Evolutionary conservation across 2,329 filamentous ascomycete species (phyloP), one percentile per base, ranked within the genome.

Genomic region (Fusarium mangiferae): DNA sequence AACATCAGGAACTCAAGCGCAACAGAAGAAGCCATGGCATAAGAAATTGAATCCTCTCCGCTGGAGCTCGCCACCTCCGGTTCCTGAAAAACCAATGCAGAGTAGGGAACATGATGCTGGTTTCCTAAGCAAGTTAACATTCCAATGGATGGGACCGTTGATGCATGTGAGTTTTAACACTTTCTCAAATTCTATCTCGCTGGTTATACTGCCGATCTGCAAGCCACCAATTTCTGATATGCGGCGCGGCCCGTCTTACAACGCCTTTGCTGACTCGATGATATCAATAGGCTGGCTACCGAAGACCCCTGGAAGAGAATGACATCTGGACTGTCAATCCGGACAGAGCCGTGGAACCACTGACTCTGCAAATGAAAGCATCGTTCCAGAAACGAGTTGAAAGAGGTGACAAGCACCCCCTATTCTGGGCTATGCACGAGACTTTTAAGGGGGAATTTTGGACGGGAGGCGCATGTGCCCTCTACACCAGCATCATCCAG

Each of bases 311-410:
- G 5, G 92, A 98, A 78, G 84, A 91, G 62, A 93, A 93, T 75
- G 96, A 99, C 81, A 90, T 99, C 65, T 98, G 95, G 92, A 85
- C 87, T 2, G 93, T 98, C 75, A 98, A 98, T 73, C 95, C 95
- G 1, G 85, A 93, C 68, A 89, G 96, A 68, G 89, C 90, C 22
- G 91, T 94, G 49, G 90, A 94, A 71, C 85, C 90, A 17, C 85
- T 98, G 81, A 91, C 93, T 13, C 82, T 84, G 13, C 92, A 87
- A 74, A 84, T 97, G 51, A 88, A 91, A 68, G 86, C 85, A 11
- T 89, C 92, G 0, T 95, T 98, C 80, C 85, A 92, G 69, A 88
- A 86, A 73, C 89, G 94, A n/a, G 85, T 90, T 11, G 87, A 89
- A 51, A 86, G 88, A 33, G 93, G 93, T 62, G 89, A 92, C 62